A percentile compares a stretch with the other conserved stretches of the same genome.
These are phyloP conservation scores for Spizellomyces punctatus DNA, from an alignment of 192 early-diverging fungal genomes.

Conservation along the genomic window DNA sequence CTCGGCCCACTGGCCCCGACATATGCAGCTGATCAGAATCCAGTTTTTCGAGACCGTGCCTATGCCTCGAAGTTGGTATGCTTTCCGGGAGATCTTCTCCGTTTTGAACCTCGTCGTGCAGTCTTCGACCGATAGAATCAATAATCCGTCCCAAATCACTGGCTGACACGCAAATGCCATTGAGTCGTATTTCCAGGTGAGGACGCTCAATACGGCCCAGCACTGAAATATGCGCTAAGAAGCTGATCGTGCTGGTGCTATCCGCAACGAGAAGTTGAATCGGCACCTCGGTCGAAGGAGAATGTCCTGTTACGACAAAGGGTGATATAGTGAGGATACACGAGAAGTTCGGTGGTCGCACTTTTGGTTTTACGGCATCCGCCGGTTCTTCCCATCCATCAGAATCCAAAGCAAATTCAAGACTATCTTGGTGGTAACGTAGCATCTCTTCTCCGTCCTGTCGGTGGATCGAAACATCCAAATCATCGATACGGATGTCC, in stretches of 20 bases:
- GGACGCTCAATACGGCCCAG: conserved; percentile 10
- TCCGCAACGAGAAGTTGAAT: conserved; percentile 7
- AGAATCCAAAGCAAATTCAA: conserved; percentile 7
- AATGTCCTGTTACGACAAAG: background rate
- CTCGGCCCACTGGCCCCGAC: no score
- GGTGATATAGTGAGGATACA: conserved; percentile 1
- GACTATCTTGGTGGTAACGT: conserved; percentile 11
- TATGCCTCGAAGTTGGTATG: no score
- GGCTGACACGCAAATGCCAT: conserved; percentile 16
- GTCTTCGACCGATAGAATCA: no score
- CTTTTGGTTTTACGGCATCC: background rate
- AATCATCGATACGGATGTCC: conserved; percentile 18
- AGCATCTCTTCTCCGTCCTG: conserved; percentile 8
- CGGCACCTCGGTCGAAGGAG: background rate
- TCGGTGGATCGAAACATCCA: conserved; percentile 10
- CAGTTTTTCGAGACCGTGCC: no score
- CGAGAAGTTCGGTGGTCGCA: background rate
- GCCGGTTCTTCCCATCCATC: background rate
- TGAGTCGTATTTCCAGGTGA: conserved; percentile 12
- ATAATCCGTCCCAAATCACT: background rate
- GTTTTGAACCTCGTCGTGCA: no score
- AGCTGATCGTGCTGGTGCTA: background rate
- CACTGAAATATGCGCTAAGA: conserved; percentile 8
- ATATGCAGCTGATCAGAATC: no score
- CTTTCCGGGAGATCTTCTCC: no score